Evolutionary conservation across 2,329 filamentous ascomycete genomes (phyloP), one percentile per base, ranked within the genome.

Genomic region (Penicillium polonicum): DNA sequence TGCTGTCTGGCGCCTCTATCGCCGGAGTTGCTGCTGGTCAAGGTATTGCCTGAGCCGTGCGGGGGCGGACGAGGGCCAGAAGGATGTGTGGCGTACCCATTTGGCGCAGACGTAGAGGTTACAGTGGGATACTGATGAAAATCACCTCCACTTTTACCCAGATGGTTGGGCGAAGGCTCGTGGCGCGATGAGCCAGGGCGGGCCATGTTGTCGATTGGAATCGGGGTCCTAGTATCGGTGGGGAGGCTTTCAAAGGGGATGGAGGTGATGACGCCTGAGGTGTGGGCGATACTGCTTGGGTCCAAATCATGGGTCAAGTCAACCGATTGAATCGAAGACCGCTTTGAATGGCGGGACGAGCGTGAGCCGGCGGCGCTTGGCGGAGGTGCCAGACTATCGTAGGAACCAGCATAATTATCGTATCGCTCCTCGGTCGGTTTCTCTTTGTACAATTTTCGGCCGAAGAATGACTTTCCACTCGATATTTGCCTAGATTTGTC

Each of bases 61-160:
- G 80, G 83, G 61, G 83, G 84, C 38, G 84, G 85, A 61, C 87
- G 82, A 57, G 85, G 82, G 12, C 85, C 85, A 9, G 84, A 83
- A 43, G 83, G 79, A 68, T 88, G 85, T 39, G 83, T 79, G 48
- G 79, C 72, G 65, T 78, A 80, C 58, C 79, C 77, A 59, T 78
- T 75, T 42, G 79, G 76, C 55, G 79, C 70, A 39, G 78, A 72
- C 49, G 82, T 76, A 31, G 84, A 79, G 64, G 88, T 87, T 72
- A 89, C 86, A 52, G 83, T 83, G 42, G 92, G 91, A 73, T 97
- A 96, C 70, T 96, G 93, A 77, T 96, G 91, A 71, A 87, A 96
- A 75, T 97, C 92, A 66, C 80, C 79, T 48, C 85, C 85, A 64
- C 81, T 82, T 76, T 91, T 92, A 74, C 91, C 92, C 53, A 95